Conservation (phyloP, 805 yeast species). For the Candida sonorensis region DNA sequence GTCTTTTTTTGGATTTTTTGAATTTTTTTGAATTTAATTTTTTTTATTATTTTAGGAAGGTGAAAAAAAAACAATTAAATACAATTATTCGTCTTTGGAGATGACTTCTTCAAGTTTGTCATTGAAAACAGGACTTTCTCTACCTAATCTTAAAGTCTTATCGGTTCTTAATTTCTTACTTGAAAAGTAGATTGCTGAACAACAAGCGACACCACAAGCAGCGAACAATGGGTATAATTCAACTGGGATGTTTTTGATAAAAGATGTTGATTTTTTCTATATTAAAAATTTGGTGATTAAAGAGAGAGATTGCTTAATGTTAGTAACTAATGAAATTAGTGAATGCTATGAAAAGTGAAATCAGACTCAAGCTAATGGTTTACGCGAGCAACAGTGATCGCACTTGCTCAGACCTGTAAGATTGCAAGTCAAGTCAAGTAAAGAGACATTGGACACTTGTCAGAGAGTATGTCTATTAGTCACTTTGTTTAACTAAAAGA, state of each 20-base stretch:
- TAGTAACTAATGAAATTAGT: conserved; percentile 1
- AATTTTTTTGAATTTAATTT: no score
- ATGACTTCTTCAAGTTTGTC: conserved; percentile 31
- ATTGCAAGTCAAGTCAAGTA: no score
- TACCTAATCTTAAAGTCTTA: conserved; percentile 41
- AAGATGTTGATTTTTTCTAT: conserved; percentile 11
- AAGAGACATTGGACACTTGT: no score
- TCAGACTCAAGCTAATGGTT: no score
- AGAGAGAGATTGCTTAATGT: not conserved
- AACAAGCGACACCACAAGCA: conserved; percentile 47
- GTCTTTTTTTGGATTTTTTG: no score
- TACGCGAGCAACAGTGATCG: no score
- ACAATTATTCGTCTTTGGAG: conserved; percentile 15
- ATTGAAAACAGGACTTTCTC: conserved; percentile 37
- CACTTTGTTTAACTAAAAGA: no score
- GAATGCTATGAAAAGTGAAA: no score
- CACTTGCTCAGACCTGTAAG: no score
- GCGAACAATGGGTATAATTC: conserved; percentile 53
- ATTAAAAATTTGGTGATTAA: conserved; percentile 1
- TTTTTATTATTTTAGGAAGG: no score
- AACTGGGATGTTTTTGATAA: conserved; percentile 35
- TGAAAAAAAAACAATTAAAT: no score
- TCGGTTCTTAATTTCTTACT: conserved; percentile 46
- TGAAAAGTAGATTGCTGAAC: conserved; percentile 43
- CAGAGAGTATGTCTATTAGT: no score